A percentile compares a stretch with the other conserved stretches of the same genome.
These are phyloP conservation scores for Polyplosphaeria fusca DNA, from an alignment of 495 filamentous ascomycete species.

Conservation along the genomic window DNA sequence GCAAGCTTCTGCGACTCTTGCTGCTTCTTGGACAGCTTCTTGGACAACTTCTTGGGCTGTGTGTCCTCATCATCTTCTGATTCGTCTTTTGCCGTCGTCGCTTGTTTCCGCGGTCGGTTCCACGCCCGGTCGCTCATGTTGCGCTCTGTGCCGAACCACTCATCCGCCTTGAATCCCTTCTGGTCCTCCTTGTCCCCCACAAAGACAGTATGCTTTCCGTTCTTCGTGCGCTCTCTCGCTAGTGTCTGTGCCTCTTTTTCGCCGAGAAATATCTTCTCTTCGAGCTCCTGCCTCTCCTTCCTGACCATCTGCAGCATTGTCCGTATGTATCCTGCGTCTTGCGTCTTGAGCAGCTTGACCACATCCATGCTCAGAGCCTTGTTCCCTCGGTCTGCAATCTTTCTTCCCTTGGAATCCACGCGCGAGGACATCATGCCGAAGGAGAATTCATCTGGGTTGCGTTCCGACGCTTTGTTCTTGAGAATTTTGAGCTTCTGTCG, in stretches of 20 bases:
- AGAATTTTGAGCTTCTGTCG: slow-evolving; percentile 75
- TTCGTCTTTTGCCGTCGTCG: slow-evolving; percentile 36
- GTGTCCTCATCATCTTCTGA: slow-evolving; percentile 39
- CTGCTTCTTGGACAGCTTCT: slow-evolving; percentile 39
- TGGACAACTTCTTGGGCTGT: slow-evolving; percentile 2
- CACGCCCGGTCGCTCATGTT: slow-evolving; percentile 36
- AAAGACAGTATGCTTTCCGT: slow-evolving; percentile 53
- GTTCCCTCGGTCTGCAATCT: slow-evolving; percentile 53
- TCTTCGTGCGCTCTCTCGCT: slow-evolving; percentile 37
- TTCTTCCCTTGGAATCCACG: slow-evolving; percentile 62
- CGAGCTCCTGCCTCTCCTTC: slow-evolving; percentile 57
- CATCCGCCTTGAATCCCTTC: slow-evolving; percentile 40
- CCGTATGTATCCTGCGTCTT: slow-evolving; percentile 85
- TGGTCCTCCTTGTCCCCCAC: slow-evolving; percentile 55
- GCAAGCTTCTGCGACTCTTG: slow-evolving; percentile 44
- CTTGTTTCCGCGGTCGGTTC: slow-evolving; percentile 40
- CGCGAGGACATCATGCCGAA: slow-evolving; percentile 77
- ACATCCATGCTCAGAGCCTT: slow-evolving; percentile 59
- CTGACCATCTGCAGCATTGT: slow-evolving; percentile 60
- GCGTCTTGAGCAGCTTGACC: slow-evolving; percentile 88
- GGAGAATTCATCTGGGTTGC: slow-evolving; percentile 96
- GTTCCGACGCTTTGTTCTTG: slow-evolving; percentile 73
- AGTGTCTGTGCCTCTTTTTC: slow-evolving; percentile 35
- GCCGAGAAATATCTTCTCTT: slow-evolving; percentile 50
- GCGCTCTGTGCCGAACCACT: slow-evolving; percentile 39